A percentile compares a stretch with the other conserved stretches of the same genome.
These are phyloP conservation scores for Hyphopichia khmerensis DNA, from an alignment of 1,139 yeast genomes.

Conservation along the genomic window DNA sequence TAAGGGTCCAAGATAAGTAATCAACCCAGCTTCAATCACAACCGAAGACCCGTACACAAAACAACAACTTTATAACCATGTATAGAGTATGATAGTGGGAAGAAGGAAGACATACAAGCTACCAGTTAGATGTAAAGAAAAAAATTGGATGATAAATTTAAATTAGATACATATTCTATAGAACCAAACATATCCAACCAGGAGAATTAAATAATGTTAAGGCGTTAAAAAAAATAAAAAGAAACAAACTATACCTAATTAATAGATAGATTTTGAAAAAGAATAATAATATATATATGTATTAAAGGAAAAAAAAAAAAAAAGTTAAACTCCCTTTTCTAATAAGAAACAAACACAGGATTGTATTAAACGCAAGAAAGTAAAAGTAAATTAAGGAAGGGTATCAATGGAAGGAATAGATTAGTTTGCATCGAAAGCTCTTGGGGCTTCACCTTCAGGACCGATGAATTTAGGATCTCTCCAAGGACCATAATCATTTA, in stretches of 20 bases:
- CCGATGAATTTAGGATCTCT: constrained; percentile 83
- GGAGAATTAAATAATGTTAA: not conserved
- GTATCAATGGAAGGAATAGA: too few relatives aligned
- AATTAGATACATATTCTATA: not conserved
- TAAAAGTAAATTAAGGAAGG: too few relatives aligned
- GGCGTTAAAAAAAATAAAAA: not conserved
- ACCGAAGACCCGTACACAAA: too few relatives aligned
- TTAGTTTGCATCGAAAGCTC: constrained; percentile 30
- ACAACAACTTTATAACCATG: too few relatives aligned
- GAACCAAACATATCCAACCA: not conserved
- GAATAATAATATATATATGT: too few relatives aligned
- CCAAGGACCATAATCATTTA: constrained; percentile 97
- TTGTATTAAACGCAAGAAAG: too few relatives aligned
- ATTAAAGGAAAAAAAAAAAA: too few relatives aligned
- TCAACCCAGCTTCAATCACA: too few relatives aligned
- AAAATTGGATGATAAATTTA: not conserved
- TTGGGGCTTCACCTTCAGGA: constrained; percentile 85
- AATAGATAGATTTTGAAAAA: too few relatives aligned
- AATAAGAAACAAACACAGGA: not conserved
- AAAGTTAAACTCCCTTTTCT: too few relatives aligned
- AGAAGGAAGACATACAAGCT: not conserved
- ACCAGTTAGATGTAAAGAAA: not conserved
- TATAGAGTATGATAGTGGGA: too few relatives aligned
- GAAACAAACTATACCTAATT: not conserved
- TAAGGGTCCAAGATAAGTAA: too few relatives aligned